Percentiles rank a stretch among this genome's conserved stretches.
phyloP scores from a whole-genome alignment of 345 rosid genomes.

The Populus euphratica region DNA sequence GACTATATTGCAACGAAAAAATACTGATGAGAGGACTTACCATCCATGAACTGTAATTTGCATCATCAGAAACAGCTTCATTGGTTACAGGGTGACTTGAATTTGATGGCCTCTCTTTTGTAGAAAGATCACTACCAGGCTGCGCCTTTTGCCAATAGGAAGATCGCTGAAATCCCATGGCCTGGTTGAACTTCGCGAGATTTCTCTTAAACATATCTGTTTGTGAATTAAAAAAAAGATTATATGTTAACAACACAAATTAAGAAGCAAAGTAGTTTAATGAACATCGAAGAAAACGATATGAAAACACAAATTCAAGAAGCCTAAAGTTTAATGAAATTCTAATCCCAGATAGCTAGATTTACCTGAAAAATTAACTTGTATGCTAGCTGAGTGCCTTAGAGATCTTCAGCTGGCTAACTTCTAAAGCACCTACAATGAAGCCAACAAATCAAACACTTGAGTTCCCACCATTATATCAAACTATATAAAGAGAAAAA shows the following conservation, averaged over 20 bases:
- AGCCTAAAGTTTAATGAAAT: no score
- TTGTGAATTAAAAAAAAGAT: background rate
- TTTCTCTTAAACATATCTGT: slow-evolving; percentile 17
- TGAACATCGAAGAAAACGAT: no score
- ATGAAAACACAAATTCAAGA: no score
- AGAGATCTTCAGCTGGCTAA: background rate
- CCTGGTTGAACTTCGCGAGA: slow-evolving; percentile 20
- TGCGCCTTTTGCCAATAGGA: slow-evolving; percentile 24
- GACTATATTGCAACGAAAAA: background rate
- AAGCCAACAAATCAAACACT: background rate
- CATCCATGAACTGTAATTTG: slow-evolving; percentile 38
- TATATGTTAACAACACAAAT: background rate
- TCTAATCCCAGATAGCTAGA: background rate
- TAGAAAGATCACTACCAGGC: slow-evolving; percentile 3
- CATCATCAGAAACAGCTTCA: slow-evolving; percentile 6
- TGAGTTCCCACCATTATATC: background rate
- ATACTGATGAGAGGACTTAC: slow-evolving; percentile 18
- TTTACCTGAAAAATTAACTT: background rate
- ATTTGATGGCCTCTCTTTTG: slow-evolving; percentile 1
- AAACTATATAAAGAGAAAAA: background rate
- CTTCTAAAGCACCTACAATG: background rate
- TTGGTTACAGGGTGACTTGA: background rate
- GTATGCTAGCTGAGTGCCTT: background rate
- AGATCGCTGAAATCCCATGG: slow-evolving; percentile 33
- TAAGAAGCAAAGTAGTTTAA: background rate